Conservation (phyloP, 2,329 filamentous ascomycete genomes). For the Colletotrichum sp. region DNA sequence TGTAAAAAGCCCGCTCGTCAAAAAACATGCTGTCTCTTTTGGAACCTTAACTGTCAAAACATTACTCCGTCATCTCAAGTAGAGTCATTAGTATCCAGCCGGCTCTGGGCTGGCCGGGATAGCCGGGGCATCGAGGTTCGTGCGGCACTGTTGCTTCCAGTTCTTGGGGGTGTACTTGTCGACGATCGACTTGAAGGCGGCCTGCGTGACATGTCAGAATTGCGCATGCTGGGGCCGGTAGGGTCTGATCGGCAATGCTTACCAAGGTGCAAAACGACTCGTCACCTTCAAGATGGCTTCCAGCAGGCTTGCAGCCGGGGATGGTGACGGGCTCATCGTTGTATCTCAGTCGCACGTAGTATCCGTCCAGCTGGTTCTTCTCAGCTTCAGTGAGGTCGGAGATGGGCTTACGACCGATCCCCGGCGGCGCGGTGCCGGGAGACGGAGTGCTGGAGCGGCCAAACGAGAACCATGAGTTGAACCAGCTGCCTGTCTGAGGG, state of each 20-base stretch:
- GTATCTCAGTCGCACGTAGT: constrained; percentile 90
- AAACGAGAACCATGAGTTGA: constrained; percentile 35
- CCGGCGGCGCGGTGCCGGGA: constrained; percentile 38
- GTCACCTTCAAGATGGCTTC: constrained; percentile 87
- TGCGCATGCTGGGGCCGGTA: too few species aligned
- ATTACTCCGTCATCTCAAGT: neutral
- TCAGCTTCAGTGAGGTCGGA: constrained; percentile 62
- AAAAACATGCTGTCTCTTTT: neutral
- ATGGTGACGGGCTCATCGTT: constrained; percentile 85
- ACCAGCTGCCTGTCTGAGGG: constrained; percentile 32
- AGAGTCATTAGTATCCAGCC: constrained; percentile 48
- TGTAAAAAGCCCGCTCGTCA: neutral
- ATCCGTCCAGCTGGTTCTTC: constrained; percentile 63
- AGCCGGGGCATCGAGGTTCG: constrained; percentile 45
- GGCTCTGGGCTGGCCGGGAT: constrained; percentile 56
- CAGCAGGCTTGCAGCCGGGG: constrained; percentile 77
- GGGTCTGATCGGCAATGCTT: constrained; percentile 32
- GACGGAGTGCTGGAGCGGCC: constrained; percentile 18
- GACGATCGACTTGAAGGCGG: constrained; percentile 90
- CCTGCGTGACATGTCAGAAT: constrained; percentile 45
- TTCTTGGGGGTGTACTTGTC: constrained; percentile 86
- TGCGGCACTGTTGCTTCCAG: constrained; percentile 69
- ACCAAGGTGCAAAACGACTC: constrained; percentile 90
- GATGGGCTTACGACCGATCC: constrained; percentile 66
- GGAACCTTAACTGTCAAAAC: neutral